Base-by-base conservation (phyloP, 805 yeast genomes). In the Peterozyma toletana region DNA sequence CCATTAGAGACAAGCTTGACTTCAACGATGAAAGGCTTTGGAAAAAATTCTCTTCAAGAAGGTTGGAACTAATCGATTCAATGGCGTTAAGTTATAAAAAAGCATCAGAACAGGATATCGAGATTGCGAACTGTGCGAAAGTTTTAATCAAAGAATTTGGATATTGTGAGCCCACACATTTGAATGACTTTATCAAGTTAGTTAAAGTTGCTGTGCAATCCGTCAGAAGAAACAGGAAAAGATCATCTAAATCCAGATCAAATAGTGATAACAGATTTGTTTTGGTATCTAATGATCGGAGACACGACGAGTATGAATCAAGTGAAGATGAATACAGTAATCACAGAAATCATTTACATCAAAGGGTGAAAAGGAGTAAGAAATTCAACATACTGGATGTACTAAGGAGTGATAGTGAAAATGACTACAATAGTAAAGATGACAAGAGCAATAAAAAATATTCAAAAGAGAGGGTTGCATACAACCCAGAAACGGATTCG, bases 181-280 rank as follows among this genome's bases (percentile, higher is more conserved):
- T 79, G 27, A 62, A 68, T 1, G 98, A 93, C 51, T 91, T 91
- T 58, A 96, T 89, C 60, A 86, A 83, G 59, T 70, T 91, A 33
- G 97, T 93, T 0, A 70, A 96, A 33, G 95, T 96, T 9, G 98
- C 96, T 1, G 83, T 91, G 27, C 99, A 91, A 62, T 83, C 95
- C 41, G 97, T 86, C 1, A 68, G 98, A 49, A 70, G 99, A 51
- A 91, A 91, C 60, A 72, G 96, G 47, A 86, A 83, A 56, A 63
- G 96, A 50, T 75, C 78, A 5, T 55, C 67, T 18, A 64, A 68
- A 48, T 47, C 68, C 0, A 56, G 35, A 7, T 35, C 16, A 11
- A 30, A 40, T 30, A 35, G 9, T 9, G 30, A 15, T 17, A 36
- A 31, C 11, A 43, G 43, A 17, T 47, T 44, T 34, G 48, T 47